Conservation (phyloP, 192 early-diverging fungal species). For the Pecoramyces ruminantium region DNA sequence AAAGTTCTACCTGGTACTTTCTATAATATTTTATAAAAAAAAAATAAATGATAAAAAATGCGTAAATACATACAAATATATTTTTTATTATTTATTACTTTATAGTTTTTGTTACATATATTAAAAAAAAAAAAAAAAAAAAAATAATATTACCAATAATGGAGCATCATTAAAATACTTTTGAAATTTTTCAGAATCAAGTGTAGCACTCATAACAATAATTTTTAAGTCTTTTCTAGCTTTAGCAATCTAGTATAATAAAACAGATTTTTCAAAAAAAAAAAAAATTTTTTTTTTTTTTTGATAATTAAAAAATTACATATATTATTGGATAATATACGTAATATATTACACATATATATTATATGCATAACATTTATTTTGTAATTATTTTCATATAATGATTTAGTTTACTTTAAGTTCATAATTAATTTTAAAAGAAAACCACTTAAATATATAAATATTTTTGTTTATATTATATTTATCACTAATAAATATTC, state of each 20-base stretch:
- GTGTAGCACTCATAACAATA: slow-evolving; percentile 92
- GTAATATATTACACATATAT: neutral
- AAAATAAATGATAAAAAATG: too few relatives aligned
- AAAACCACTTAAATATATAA: neutral
- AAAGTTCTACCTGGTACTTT: too few relatives aligned
- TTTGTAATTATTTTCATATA: neutral
- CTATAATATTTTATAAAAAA: too few relatives aligned
- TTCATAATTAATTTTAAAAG: neutral
- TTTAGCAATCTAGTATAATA: slow-evolving; percentile 31
- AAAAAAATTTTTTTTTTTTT: neutral
- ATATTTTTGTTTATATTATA: too few relatives aligned
- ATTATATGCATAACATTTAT: neutral
- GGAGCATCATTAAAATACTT: slow-evolving; percentile 95
- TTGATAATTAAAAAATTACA: neutral
- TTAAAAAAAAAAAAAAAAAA: neutral
- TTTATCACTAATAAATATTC: too few relatives aligned
- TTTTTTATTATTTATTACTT: too few relatives aligned
- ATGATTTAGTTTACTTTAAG: neutral
- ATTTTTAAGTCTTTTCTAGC: slow-evolving; percentile 72
- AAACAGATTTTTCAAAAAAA: slow-evolving; percentile 5
- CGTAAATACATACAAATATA: too few relatives aligned
- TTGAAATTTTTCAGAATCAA: slow-evolving; percentile 98
- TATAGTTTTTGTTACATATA: too few relatives aligned
- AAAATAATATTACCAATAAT: slow-evolving; percentile 36
- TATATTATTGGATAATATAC: neutral